Evolutionary conservation across 129 eudicot genomes (phyloP), one percentile per base, ranked within the genome.

Genomic region (sunflower (Helianthus annuus)): DNA sequence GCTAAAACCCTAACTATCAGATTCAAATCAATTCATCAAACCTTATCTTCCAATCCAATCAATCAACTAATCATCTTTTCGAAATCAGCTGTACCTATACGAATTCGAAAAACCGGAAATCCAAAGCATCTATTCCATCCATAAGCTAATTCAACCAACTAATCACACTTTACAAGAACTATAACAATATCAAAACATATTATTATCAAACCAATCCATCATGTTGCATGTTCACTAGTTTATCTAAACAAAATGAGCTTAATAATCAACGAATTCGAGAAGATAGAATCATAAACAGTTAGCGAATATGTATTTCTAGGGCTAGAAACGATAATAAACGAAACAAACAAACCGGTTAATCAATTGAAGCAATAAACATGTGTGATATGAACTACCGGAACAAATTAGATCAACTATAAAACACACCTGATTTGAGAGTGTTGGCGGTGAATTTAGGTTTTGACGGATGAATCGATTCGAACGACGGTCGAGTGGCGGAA

Each of bases 161-260:
- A 66, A 17, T 46, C 24, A 46, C 45, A 58, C 40, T 42, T 22
- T 19, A 29, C 15, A 66, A 48, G 66, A 66, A 27, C 73, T 75
- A 16, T 32, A 66, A 19, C 22, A 19, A 34, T 14, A 54, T 29
- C 14, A 19, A 36, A 76, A 48, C 40, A 40, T 27, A 58, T 39
- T 38, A 48, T 22, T 13, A 48, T 22, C 32, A 48, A 27, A 0
- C 55, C 52, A 17, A 59, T 59, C 44, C 16, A 57, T 57, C 63
- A 24, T 2, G 63, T 9, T 4, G 48, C 36, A 32, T 58, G 74
- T 58, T 14, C 29, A 76, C 80, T 68, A 58, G 62, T 59, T 67
- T 5, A 60, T 58, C 42, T 29, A 24, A 68, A 39, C 80, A 57
- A 19, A 45, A 51, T 14, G 7, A 61, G 40, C 48, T 24, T 49